phyloP scores from a whole-genome alignment of 768 basidiomycete genomes.

The Guyanaporus albipodus region DNA sequence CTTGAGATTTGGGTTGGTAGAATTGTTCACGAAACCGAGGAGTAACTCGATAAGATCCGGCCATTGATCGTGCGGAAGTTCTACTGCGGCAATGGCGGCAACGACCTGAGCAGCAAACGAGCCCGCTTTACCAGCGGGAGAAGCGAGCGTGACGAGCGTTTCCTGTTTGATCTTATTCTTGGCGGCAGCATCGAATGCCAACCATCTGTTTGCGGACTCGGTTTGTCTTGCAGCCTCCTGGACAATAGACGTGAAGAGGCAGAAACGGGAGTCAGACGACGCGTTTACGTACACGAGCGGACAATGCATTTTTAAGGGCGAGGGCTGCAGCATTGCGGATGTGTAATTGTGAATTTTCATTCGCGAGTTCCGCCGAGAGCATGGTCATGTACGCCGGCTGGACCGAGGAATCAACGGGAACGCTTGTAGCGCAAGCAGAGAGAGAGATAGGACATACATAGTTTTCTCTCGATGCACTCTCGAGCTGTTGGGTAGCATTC shows the following conservation, averaged over 20 bases:
- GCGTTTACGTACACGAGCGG: conserved; percentile 71
- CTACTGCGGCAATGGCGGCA: conserved; percentile 89
- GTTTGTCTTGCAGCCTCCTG: conserved; percentile 75
- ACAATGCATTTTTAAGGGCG: conserved; percentile 92
- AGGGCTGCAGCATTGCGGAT: conserved; percentile 95
- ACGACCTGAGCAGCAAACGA: conserved; percentile 91
- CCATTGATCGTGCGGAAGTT: conserved; percentile 88
- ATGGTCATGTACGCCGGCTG: conserved; percentile 93
- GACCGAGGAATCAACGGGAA: conserved; percentile 17
- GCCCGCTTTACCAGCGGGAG: conserved; percentile 67
- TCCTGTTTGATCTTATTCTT: conserved; percentile 86
- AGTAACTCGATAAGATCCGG: conserved; percentile 84
- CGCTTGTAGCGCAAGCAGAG: neutral
- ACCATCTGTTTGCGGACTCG: conserved; percentile 78
- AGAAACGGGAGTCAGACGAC: conserved; percentile 13
- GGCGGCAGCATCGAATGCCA: conserved; percentile 61
- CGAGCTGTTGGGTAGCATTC: conserved; percentile 86
- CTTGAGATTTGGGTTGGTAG: conserved; percentile 64
- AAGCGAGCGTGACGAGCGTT: conserved; percentile 77
- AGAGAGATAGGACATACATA: conserved; percentile 69
- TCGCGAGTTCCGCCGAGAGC: conserved; percentile 79
- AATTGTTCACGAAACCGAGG: conserved; percentile 80
- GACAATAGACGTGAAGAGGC: conserved; percentile 18
- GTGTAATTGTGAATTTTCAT: conserved; percentile 65
- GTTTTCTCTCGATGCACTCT: conserved; percentile 81